Base-by-base conservation (phyloP, 106 monocot species). In the Apostasia ramifera region DNA sequence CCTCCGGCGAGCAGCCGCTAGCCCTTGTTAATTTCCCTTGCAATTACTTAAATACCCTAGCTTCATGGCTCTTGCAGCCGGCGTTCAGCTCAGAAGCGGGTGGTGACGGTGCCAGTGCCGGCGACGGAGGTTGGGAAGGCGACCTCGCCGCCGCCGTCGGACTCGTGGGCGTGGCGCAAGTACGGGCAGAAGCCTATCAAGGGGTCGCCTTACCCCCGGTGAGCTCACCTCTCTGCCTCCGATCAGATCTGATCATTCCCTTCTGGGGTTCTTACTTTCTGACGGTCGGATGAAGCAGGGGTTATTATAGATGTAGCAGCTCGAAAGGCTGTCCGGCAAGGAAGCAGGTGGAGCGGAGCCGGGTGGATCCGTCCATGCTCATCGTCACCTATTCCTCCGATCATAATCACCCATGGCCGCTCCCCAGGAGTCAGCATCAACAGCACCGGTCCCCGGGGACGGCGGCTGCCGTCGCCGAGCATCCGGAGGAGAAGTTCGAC, bases 281-380 rank as follows among this genome's bases (percentile, higher is more conserved):
- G 5, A 26, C 1, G 15, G 8, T 40, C 37, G 49, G n/a, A 47
- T 9, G 2, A 6, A 10, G 44, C 70, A 82, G 83, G 76, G 83
- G 83, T 2, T 83, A 83, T 56, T 83, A 83, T 63, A 55, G 83
- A 37, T 83, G 83, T 61, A 83, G 83, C 68, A 83, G 83, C 72
- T 83, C 83, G 5, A 83, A 80, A 58, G 83, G 79, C 40, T 83
- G 83, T 26, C 79, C 79, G 58, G 83, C 83, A 37, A 70, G 83
- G 68, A 83, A 83, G 64, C 83, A 83, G 61, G 83, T 83, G 5
- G 83, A 83, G 63, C 44, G 83, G 63, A 83, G 83, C 63, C 76
- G 79, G 5, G 43, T 49, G 26, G 83, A 83, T 46, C 79, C 76
- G 7, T 68, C 67, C 48, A 72, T 56, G 62, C 78, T 83, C 12